phyloP scores from a whole-genome alignment of 2,329 filamentous ascomycete genomes.

The Ophiognomonia clavigignenti-juglandacearum region DNA sequence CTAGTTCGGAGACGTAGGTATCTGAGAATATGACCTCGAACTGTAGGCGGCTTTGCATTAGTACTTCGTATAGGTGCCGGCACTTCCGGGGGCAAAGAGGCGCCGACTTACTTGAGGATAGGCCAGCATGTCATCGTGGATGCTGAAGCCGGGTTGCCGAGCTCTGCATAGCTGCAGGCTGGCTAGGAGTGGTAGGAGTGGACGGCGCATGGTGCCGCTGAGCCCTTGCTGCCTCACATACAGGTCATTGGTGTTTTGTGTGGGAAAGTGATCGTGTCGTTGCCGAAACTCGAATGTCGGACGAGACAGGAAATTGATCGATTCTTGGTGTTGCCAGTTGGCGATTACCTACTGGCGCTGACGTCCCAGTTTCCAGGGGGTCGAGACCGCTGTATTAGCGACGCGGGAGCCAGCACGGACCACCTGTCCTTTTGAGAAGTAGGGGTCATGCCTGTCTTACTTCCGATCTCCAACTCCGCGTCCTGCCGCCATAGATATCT shows the following conservation, averaged over 20 bases:
- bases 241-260: constrained; percentile 9
- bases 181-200: constrained; percentile 39
- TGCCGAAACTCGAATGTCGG: neutral
- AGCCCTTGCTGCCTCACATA: constrained; percentile 29
- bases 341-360: constrained; percentile 16
- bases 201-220: constrained; percentile 46
- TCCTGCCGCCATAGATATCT: too few species aligned
- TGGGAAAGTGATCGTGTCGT: constrained; percentile 1
- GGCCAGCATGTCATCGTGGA: constrained; percentile 82
- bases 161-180: constrained; percentile 41
- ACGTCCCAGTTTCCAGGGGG: constrained; percentile 6
- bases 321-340: constrained; percentile 1
- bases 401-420: too few species aligned
- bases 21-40: constrained; percentile 77
- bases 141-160: constrained; percentile 64
- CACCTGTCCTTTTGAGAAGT: too few species aligned
- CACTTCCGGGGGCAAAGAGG: neutral
- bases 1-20: constrained; percentile 64
- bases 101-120: constrained; percentile 67
- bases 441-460: too few species aligned
- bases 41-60: too few species aligned
- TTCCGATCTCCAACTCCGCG: too few species aligned
- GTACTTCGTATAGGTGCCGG: neutral
- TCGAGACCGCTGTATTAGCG: too few species aligned
- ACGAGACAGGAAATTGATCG: too few species aligned